Percentiles rank a stretch among this genome's conserved stretches.
These are phyloP conservation scores for Citrus unshiu DNA, from an alignment of 345 rosid species.

Conservation along the genomic window DNA sequence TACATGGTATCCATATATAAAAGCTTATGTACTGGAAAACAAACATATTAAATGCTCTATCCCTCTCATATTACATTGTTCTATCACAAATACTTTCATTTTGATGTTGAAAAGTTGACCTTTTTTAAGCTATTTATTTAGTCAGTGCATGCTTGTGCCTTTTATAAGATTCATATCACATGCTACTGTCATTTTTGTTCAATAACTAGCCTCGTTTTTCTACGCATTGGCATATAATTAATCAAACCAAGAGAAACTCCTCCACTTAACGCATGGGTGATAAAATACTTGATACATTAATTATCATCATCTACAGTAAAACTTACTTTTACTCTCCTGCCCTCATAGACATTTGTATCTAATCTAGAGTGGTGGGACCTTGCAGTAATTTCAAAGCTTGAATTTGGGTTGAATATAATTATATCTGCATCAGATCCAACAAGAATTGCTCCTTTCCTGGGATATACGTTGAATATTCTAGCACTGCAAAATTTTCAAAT, in stretches of 20 bases:
- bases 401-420: conserved; percentile 79
- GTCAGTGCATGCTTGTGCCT: not conserved
- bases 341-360: conserved; percentile 88
- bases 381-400: conserved; percentile 68
- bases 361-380: conserved; percentile 78
- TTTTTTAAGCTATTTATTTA: not conserved
- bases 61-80: not conserved
- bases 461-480: conserved; percentile 85
- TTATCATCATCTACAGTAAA: not conserved
- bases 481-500: conserved; percentile 53
- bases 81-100: not conserved
- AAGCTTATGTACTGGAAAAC: not conserved
- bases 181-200: not conserved
- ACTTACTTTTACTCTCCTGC: conserved; percentile 73
- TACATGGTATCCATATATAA: not conserved
- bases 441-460: conserved; percentile 91
- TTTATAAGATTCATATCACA: not conserved
- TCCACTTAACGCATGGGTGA: not conserved
- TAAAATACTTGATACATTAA: not conserved
- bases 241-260: not conserved
- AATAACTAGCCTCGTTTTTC: not conserved
- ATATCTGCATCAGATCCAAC: conserved; percentile 97
- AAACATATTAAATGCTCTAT: not conserved
- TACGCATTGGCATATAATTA: not conserved
- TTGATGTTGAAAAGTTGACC: not conserved